Evolutionary conservation across 2,329 filamentous ascomycete genomes (phyloP), one percentile per base, ranked within the genome.

Genomic region (Amauroascus niger): DNA sequence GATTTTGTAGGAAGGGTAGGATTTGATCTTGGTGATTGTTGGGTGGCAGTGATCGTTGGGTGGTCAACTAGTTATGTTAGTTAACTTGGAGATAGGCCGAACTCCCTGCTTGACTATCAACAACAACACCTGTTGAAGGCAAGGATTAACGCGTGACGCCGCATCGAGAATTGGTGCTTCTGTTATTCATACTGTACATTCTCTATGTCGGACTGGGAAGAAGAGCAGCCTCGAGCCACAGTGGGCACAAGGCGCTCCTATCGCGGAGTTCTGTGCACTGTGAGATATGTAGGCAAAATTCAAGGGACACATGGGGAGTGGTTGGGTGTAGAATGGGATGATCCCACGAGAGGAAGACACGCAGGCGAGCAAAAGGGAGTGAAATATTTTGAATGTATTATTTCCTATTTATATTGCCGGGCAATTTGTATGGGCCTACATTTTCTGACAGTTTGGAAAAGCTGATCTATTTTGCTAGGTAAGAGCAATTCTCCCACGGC

Each of bases 271-370:
- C 71, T 86, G 40, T 95, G 90, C 70, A 97, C 91, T 0, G 79
- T 97, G 55, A 83, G 88, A 57, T 97, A 90, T 65, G 72, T 87
- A 57, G 93, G 93, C 43, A 69, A 78, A 32, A 85, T 97, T 6
- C 76, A 80, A 49, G 87, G 86, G 60, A 90, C 88, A 7, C 76
- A 79, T 41, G 87, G 88, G 47, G 75, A 79, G 58, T 97, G 91
- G 90, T 78, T 97, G 32, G 93, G 93, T 45, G 88, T 97, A 46
- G 93, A 98, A 77, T 98, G 93, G 93, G 91, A 97, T 70, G 87
- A 96, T 67, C 74, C 83, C 54, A 78, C 76, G 35, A 79, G 90
- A 63, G 93, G 93, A 57, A 97, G 96, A 74, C 90, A 98, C 70
- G 81, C 91, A 64, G 93, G 93, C 55, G 82, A 84, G 57, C 83